These are phyloP conservation scores for Pulicaria dysenterica DNA, from an alignment of 129 eudicot species.

Conservation along the genomic window DNA sequence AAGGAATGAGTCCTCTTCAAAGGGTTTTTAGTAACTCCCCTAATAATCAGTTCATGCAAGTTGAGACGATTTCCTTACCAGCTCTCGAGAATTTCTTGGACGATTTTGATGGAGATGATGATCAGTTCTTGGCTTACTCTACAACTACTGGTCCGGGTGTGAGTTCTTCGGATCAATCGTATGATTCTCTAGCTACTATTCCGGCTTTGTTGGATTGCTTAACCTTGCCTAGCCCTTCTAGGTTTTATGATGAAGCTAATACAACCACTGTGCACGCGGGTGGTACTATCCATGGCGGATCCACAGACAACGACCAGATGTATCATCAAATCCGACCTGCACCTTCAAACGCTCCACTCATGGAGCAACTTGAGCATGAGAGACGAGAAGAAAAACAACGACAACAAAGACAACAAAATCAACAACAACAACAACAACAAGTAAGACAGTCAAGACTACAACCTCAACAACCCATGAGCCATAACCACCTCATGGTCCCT, in stretches of 20 bases:
- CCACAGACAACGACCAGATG: slow-evolving; percentile 24
- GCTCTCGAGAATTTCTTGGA: slow-evolving; percentile 64
- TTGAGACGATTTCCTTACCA: slow-evolving; percentile 64
- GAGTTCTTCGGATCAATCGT: slow-evolving; percentile 35
- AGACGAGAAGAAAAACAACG: slow-evolving; percentile 63
- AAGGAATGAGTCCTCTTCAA: slow-evolving; percentile 74
- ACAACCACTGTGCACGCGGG: slow-evolving; percentile 10
- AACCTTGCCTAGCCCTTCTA: slow-evolving; percentile 48
- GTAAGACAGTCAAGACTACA: slow-evolving; percentile 41
- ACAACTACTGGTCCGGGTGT: slow-evolving; percentile 15
- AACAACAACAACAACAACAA: slow-evolving; percentile 34
- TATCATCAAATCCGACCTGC: slow-evolving; percentile 35
- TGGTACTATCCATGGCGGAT: slow-evolving; percentile 20
- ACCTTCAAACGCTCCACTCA: slow-evolving; percentile 40
- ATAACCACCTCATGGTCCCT: slow-evolving; percentile 67
- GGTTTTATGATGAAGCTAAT: slow-evolving; percentile 46
- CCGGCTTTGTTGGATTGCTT: slow-evolving; percentile 74
- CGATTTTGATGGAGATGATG: slow-evolving; percentile 49
- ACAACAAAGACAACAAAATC: slow-evolving; percentile 34
- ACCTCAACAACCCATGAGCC: slow-evolving; percentile 40
- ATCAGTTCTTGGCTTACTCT: slow-evolving; percentile 35
- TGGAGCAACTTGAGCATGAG: slow-evolving; percentile 66
- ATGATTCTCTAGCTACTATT: slow-evolving; percentile 47
- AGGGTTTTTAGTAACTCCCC: slow-evolving; percentile 68
- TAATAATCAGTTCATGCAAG: slow-evolving; percentile 66